A percentile compares a stretch with the other conserved stretches of the same genome.
Evolutionary conservation across 2,329 filamentous ascomycete species (phyloP).

Genomic region (Alternaria sp.): DNA sequence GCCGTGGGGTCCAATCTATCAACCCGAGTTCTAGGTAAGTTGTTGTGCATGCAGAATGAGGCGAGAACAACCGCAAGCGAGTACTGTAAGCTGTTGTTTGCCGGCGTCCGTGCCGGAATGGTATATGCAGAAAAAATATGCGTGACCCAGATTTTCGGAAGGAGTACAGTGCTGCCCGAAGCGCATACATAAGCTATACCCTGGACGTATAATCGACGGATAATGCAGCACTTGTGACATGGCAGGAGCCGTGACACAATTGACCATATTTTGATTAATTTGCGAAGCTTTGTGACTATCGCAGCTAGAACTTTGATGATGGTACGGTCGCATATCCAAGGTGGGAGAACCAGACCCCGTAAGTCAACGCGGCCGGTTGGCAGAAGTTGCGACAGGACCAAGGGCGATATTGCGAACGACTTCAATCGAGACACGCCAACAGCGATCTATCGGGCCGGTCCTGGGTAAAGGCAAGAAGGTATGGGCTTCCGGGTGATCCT

Average conservation of each 20-base stretch:
- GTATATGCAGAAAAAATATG: background rate
- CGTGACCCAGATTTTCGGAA: background rate
- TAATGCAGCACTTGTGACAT: background rate
- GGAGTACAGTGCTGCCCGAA: background rate
- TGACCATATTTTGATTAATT: background rate
- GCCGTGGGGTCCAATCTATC: background rate
- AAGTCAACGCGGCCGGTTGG: background rate
- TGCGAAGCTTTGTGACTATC: background rate
- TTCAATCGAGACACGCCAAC: background rate
- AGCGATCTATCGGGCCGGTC: background rate
- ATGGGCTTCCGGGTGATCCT: constrained; percentile 28
- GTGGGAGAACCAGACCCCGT: background rate
- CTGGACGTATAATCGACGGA: background rate
- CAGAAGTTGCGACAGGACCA: background rate
- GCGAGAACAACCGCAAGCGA: background rate
- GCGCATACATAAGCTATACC: background rate
- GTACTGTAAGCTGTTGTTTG: constrained; percentile 6
- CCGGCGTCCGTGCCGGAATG: constrained; percentile 25
- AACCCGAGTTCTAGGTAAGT: background rate
- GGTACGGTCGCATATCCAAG: background rate
- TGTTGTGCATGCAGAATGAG: constrained; percentile 1
- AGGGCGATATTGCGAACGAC: background rate
- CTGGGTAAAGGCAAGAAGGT: background rate
- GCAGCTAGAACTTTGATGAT: background rate
- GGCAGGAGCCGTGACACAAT: background rate